Evolutionary conservation across 805 yeast genomes (phyloP).

Genomic region (Lipomyces starkeyi): DNA sequence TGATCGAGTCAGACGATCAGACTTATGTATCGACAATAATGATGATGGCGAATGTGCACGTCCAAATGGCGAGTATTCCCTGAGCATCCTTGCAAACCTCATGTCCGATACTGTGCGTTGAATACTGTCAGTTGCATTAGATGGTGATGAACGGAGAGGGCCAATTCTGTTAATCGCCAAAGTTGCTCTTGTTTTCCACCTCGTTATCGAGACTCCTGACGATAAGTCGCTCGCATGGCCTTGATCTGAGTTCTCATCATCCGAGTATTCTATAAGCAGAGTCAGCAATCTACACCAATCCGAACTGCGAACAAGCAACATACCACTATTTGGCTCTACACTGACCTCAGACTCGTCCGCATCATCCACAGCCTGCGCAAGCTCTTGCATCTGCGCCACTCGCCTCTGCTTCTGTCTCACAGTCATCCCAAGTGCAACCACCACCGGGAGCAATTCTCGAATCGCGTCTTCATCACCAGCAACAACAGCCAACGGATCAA

Average conservation of each 20-base stretch:
- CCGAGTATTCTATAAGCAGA: neutral
- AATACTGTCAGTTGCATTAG: neutral
- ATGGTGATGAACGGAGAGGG: neutral
- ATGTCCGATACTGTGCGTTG: neutral
- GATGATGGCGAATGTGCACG: neutral
- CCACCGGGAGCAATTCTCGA: conserved; percentile 19
- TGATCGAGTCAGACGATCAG: neutral
- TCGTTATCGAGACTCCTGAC: neutral
- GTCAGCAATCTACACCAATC: neutral
- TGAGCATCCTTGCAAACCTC: neutral
- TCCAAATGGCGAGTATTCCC: neutral
- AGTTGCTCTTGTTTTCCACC: neutral
- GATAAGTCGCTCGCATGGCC: neutral
- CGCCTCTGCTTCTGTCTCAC: conserved; percentile 9
- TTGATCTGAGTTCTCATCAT: conserved; percentile 15
- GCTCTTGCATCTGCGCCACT: neutral
- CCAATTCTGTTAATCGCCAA: neutral
- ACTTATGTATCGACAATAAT: neutral
- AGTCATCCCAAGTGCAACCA: conserved; percentile 26
- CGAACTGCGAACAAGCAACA: conserved; percentile 1
- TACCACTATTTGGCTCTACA: conserved; percentile 28
- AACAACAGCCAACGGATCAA: conserved; percentile 30
- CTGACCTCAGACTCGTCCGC: conserved; percentile 18
- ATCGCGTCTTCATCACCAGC: conserved; percentile 19
- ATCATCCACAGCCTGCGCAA: neutral